Base-by-base conservation (phyloP, 2,329 filamentous ascomycete genomes). In the Diaporthe australafricana region DNA sequence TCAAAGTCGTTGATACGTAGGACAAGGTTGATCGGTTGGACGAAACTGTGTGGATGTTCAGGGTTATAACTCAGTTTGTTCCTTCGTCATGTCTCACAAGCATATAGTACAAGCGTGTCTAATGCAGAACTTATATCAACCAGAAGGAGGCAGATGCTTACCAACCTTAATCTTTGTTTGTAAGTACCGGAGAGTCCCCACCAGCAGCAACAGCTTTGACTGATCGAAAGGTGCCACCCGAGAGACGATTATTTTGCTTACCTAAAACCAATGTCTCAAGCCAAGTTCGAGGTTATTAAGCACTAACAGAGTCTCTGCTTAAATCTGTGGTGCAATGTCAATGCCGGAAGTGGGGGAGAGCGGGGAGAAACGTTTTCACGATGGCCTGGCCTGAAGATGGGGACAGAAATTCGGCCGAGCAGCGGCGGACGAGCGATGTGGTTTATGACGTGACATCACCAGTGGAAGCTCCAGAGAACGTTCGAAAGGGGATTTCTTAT, bases 341-440 rank as follows among this genome's bases (percentile, higher is more conserved):
- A 14, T 8, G 25, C 14, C 22, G 48, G 35, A 50, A 63, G 60
- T 48, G 60, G 60, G 60, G 32, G 32, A 35, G 32, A 35, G 32
- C 9, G 32, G 50, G 60, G 42, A 63, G 60, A 38, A 48, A 25
- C 14, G 32, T 14, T 63, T 63, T 32, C 42, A 42, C 30, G 60
- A 63, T 48, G 27, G 42, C 60, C 48, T 9, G 60, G 11, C 7
- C 14, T 6, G 11, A 25, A n/a, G 30, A 63, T 63, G 60, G 40
- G 25, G 35, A 25, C 38, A 47, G 25, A 22, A 35, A 5, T 56
- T 68, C 65, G 50, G 65, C 65, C 65, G 65, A 55, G 25, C 38
- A 45, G 30, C 65, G 50, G 50, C 14, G 57, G 57, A 63, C 57
- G 40, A 48, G 32, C 25, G 9, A 22, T 47, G 57, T 48, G 30